Base-by-base conservation (phyloP, 1,284 basidiomycete genomes). In the Trichosporon sp. region DNA sequence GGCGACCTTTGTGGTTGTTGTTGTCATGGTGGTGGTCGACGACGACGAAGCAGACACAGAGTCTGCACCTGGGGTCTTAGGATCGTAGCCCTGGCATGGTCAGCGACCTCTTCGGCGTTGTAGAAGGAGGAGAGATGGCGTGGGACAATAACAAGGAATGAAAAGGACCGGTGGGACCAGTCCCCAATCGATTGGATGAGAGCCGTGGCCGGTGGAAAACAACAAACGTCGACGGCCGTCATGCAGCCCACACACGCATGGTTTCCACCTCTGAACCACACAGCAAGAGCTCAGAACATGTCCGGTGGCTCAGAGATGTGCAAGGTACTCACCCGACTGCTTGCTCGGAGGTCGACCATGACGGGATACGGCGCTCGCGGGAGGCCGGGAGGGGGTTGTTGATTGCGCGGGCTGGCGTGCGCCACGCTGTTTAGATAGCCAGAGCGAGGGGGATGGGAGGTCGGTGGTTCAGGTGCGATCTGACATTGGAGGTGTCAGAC, bases 321-420 rank as follows among this genome's bases (percentile, higher is more conserved):
- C 38, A 38, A 32, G 23, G 29, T 42, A 71, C 70, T 68, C 67
- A 71, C 70, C 31, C 70, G 51, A 35, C 56, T 66, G 47, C 62
- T 68, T 9, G 65, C 63, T 66, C 70, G 47, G 18, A 66, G 62
- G 65, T 71, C 70, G 65, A 71, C 70, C 70, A 71, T 71, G 56
- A 63, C 53, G 29, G 38, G 51, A 18, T 42, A 18, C 29, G 60
- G 56, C 65, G 65, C 38, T 51, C 13, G 29, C 42, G 32, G 25
- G 15, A 27, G 60, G 31, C 9, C 31, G 31, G 13, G 13, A 47
- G 3, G 18, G 64, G 51, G 51, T 23, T 18, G 31, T 13, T 56
- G 64, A 38, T 31, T 29, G 56, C 56, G 56, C 27, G 29, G 56
- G 27, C 56, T 31, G 56, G 56, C 27, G 56, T 60, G 27, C 63